A percentile compares a stretch with the other conserved stretches of the same genome.
These are phyloP conservation scores for Saprolegnia diclina DNA, from an alignment of 352 stramenopile species.

Conservation along the genomic window DNA sequence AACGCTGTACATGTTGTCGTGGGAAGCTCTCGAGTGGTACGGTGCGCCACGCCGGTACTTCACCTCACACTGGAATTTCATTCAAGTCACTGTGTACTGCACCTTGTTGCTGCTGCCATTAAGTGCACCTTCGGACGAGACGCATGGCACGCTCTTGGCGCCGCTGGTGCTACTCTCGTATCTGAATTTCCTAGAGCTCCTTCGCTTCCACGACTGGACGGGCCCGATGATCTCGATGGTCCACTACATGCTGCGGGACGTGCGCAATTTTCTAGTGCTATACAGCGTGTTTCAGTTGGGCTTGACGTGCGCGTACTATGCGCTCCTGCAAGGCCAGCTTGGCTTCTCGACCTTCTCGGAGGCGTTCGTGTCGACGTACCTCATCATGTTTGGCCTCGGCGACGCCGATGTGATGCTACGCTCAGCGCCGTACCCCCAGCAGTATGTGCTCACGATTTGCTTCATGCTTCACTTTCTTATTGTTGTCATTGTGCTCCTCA, in stretches of 20 bases:
- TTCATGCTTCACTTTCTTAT: constrained; percentile 20
- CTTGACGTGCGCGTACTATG: constrained; percentile 22
- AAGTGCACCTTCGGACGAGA: background rate
- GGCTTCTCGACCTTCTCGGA: constrained; percentile 7
- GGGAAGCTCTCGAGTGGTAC: background rate
- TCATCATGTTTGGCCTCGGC: constrained; percentile 16
- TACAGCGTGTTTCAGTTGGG: constrained; percentile 24
- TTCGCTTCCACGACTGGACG: constrained; percentile 22
- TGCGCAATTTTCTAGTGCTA: constrained; percentile 17
- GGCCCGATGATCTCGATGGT: constrained; percentile 24
- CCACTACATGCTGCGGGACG: constrained; percentile 15
- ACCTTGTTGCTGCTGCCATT: constrained; percentile 7
- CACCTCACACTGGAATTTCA: background rate
- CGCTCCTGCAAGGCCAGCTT: background rate
- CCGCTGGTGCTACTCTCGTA: background rate
- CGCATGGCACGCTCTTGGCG: background rate
- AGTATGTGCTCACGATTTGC: constrained; percentile 4
- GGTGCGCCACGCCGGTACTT: constrained; percentile 5
- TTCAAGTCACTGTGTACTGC: background rate
- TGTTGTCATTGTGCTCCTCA: constrained; percentile 18
- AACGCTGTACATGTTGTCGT: background rate
- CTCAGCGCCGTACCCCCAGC: background rate
- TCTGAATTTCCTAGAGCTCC: constrained; percentile 16
- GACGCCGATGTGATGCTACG: constrained; percentile 10
- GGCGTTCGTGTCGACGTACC: constrained; percentile 19